Evolutionary conservation across 2,329 filamentous ascomycete species (phyloP).

Genomic region (Aspergillus pseudotamarii): DNA sequence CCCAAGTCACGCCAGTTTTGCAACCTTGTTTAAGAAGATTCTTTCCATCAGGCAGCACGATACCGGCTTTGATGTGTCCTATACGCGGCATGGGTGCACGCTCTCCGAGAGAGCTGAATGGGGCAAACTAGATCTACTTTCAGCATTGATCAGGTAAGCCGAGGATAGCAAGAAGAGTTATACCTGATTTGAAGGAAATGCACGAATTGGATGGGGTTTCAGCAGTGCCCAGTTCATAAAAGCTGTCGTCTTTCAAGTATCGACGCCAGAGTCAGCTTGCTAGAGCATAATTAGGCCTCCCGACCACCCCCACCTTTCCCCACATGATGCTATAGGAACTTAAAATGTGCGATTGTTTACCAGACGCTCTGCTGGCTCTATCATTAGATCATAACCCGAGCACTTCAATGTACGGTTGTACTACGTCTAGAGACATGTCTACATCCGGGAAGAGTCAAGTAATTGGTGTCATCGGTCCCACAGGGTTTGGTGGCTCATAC

Average conservation of each 20-base stretch:
- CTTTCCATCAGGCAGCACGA: background rate
- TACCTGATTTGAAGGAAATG: background rate
- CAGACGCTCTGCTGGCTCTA: too few species aligned
- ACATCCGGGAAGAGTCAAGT: too few species aligned
- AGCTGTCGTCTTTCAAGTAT: background rate
- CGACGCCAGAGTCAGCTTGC: background rate
- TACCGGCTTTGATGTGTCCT: background rate
- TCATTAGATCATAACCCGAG: too few species aligned
- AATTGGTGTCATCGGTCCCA: too few species aligned
- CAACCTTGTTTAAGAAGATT: background rate
- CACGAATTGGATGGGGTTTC: background rate
- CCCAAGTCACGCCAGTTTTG: background rate
- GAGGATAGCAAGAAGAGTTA: background rate
- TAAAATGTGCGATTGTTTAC: too few species aligned
- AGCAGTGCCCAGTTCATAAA: background rate
- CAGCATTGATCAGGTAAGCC: background rate
- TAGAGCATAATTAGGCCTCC: too few species aligned
- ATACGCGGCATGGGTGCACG: background rate
- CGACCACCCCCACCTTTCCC: too few species aligned
- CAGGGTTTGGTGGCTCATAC: too few species aligned
- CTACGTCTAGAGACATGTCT: too few species aligned
- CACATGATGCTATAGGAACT: too few species aligned
- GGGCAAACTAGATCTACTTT: background rate
- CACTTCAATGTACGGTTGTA: too few species aligned
- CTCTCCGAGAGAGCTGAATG: background rate